phyloP scores from a whole-genome alignment of 1,284 basidiomycete genomes.

The Trichosporon coremiiforme region DNA sequence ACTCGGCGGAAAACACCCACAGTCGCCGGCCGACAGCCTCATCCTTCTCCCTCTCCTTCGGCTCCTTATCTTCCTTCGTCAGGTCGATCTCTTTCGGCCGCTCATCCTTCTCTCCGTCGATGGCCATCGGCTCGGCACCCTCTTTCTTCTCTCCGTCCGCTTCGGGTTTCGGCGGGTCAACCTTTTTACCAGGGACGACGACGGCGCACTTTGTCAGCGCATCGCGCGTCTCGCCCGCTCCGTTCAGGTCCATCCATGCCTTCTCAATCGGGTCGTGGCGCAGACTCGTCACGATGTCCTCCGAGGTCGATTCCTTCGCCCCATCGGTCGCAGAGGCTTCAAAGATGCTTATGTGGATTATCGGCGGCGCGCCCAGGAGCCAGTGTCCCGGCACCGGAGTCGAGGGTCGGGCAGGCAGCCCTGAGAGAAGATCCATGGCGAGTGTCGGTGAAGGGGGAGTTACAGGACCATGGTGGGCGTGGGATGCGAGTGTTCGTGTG shows the following conservation, averaged over 20 bases:
- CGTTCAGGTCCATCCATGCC: slow-evolving; percentile 38
- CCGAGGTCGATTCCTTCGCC: not conserved
- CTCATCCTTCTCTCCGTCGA: not conserved
- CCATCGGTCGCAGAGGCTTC: not conserved
- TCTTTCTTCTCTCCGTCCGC: not conserved
- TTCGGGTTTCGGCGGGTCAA: slow-evolving; percentile 6
- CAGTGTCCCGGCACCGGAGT: slow-evolving; percentile 38
- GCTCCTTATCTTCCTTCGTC: slow-evolving; percentile 19
- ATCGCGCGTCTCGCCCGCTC: slow-evolving; percentile 18
- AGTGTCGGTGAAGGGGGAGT: not conserved
- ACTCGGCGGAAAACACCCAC: slow-evolving; percentile 28
- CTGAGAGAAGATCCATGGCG: slow-evolving; percentile 29
- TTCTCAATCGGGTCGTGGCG: slow-evolving; percentile 36
- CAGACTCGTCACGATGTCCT: slow-evolving; percentile 20
- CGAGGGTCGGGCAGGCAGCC: slow-evolving; percentile 28
- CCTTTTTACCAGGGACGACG: slow-evolving; percentile 18
- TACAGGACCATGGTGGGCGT: slow-evolving; percentile 3
- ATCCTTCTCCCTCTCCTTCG: not conserved
- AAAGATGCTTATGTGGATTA: slow-evolving; percentile 33
- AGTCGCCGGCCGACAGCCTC: slow-evolving; percentile 21
- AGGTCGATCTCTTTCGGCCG: slow-evolving; percentile 15
- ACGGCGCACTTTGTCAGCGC: slow-evolving; percentile 21
- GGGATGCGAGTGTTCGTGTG: not conserved
- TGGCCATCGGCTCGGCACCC: not conserved
- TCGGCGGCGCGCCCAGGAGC: slow-evolving; percentile 38